A percentile compares a stretch with the other conserved stretches of the same genome.
Evolutionary conservation across 495 filamentous ascomycete species (phyloP).

Genomic region (Lophiotrema nucula): DNA sequence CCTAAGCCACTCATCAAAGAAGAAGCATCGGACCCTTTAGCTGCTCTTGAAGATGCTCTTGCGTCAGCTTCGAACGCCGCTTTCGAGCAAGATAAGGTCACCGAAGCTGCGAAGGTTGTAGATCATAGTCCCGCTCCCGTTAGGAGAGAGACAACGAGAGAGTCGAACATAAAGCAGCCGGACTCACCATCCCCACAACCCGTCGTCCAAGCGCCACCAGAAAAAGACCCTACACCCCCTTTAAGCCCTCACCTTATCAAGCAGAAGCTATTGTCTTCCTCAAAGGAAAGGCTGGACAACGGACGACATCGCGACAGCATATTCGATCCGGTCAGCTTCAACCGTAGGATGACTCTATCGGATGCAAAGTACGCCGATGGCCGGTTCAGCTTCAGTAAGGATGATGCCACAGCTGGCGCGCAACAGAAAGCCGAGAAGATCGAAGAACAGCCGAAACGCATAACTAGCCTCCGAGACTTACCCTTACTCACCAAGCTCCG

Average conservation of each 20-base stretch:
- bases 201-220: neutral
- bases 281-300: slow-evolving; percentile 22
- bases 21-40: slow-evolving; percentile 19
- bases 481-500: slow-evolving; percentile 22
- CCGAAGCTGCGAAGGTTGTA: neutral
- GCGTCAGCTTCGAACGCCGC: neutral
- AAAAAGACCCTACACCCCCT: slow-evolving; percentile 45
- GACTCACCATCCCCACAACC: neutral
- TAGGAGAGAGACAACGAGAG: neutral
- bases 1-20: slow-evolving; percentile 1
- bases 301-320: slow-evolving; percentile 40
- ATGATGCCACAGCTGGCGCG: neutral
- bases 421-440: neutral
- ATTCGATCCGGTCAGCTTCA: slow-evolving; percentile 52
- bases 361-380: slow-evolving; percentile 54
- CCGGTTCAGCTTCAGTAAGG: slow-evolving; percentile 48
- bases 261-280: slow-evolving; percentile 47
- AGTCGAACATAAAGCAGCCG: neutral
- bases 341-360: slow-evolving; percentile 46
- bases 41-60: slow-evolving; percentile 18
- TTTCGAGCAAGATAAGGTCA: neutral
- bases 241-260: slow-evolving; percentile 52
- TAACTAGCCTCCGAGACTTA: slow-evolving; percentile 9
- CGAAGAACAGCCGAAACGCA: neutral
- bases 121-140: neutral